Conservation (phyloP, 352 stramenopile genomes). For the Ochromonadaceae sp. region DNA sequence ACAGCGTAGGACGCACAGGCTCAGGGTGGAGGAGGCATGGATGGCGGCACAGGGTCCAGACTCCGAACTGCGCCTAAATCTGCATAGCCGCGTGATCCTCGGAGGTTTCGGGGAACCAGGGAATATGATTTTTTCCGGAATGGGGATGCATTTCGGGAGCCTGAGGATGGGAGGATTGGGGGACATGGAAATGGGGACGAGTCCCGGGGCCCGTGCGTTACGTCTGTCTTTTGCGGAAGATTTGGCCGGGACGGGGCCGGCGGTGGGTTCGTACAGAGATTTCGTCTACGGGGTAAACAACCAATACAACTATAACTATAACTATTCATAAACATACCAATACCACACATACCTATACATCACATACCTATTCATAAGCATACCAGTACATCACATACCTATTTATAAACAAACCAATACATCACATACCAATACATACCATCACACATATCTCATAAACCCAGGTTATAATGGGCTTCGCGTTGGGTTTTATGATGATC, state of each 20-base stretch:
- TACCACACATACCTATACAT: too few relatives aligned
- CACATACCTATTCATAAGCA: too few relatives aligned
- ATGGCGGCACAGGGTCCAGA: slow-evolving; percentile 11
- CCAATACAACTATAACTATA: too few relatives aligned
- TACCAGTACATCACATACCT: too few relatives aligned
- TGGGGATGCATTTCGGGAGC: not conserved
- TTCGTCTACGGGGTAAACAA: too few relatives aligned
- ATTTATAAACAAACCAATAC: too few relatives aligned
- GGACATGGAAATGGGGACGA: not conserved
- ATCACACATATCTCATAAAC: too few relatives aligned
- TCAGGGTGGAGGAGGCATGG: slow-evolving; percentile 17
- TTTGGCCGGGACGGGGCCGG: too few relatives aligned
- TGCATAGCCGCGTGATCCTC: not conserved
- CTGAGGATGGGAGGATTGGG: not conserved
- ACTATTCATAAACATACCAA: too few relatives aligned
- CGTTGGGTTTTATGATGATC: slow-evolving; percentile 47
- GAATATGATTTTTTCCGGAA: not conserved
- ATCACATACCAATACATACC: too few relatives aligned
- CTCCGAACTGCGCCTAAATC: slow-evolving; percentile 13
- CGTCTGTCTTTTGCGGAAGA: slow-evolving; percentile 37
- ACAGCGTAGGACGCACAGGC: too few relatives aligned
- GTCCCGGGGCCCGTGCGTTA: not conserved
- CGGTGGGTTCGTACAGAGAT: too few relatives aligned
- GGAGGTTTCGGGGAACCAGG: not conserved
- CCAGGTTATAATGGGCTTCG: slow-evolving; percentile 47